A percentile compares a stretch with the other conserved stretches of the same genome.
phyloP scores from a whole-genome alignment of 2,329 filamentous ascomycete genomes.

The Aspergillus floridensis region DNA sequence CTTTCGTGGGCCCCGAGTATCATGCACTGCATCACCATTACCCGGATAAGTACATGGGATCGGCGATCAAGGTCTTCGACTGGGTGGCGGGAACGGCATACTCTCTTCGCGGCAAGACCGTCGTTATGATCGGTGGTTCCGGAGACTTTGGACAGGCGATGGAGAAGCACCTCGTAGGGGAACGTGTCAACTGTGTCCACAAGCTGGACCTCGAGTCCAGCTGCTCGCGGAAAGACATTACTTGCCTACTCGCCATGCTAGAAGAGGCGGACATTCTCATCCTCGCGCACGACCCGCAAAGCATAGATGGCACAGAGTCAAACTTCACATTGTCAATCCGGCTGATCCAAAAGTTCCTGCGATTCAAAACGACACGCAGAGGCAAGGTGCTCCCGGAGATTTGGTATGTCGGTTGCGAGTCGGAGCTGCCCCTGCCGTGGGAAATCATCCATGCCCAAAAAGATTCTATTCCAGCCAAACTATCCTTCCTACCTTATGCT shows the following conservation, averaged over 20 bases:
- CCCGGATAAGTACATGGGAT: conserved; percentile 20
- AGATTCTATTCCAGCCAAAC: conserved; percentile 10
- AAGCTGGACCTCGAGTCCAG: conserved; percentile 8
- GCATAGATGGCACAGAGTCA: conserved; percentile 9
- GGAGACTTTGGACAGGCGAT: conserved; percentile 18
- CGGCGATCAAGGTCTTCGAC: conserved; percentile 20
- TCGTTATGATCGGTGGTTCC: conserved; percentile 12
- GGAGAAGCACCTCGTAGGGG: conserved; percentile 5
- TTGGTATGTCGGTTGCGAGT: conserved; percentile 19
- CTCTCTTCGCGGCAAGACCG: conserved; percentile 13
- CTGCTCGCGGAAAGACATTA: conserved; percentile 15
- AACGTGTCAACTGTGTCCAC: conserved; percentile 12
- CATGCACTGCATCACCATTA: conserved; percentile 20
- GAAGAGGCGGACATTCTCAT: conserved; percentile 16
- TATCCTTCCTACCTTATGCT: conserved; percentile 17
- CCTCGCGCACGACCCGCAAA: conserved; percentile 14
- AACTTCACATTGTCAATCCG: conserved; percentile 13
- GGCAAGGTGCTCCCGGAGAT: conserved; percentile 16
- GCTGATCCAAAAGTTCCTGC: conserved; percentile 13
- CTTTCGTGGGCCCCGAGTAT: conserved; percentile 19
- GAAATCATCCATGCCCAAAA: neutral
- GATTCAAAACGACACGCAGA: neutral
- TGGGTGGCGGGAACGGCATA: conserved; percentile 20
- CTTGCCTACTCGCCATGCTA: neutral
- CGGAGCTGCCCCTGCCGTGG: conserved; percentile 10